phyloP scores from a whole-genome alignment of 2,329 filamentous ascomycete species.

The Pseudohalonectria lignicola region DNA sequence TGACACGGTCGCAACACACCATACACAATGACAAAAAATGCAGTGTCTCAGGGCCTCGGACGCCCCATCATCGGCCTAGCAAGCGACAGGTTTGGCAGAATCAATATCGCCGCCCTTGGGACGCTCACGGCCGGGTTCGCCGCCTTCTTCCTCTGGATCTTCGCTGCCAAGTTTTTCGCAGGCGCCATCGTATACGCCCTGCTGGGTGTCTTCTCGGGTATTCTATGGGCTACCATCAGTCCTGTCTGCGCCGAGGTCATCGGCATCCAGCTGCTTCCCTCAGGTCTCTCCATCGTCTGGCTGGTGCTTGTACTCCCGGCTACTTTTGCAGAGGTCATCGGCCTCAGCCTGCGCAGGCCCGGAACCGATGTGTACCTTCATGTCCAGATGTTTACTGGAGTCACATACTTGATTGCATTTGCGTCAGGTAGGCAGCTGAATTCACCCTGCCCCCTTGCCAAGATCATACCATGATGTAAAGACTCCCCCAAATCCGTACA shows the following conservation, averaged over 20 bases:
- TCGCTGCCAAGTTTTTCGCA: constrained; percentile 50
- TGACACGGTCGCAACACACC: background rate
- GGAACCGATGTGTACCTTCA: constrained; percentile 35
- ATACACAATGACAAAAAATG: no score
- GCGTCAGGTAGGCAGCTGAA: constrained; percentile 23
- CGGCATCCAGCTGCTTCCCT: constrained; percentile 56
- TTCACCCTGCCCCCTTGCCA: no score
- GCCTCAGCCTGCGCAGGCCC: constrained; percentile 37
- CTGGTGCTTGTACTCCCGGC: constrained; percentile 58
- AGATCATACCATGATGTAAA: no score
- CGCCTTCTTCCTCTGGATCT: constrained; percentile 62
- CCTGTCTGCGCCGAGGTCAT: constrained; percentile 67
- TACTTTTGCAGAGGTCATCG: constrained; percentile 58
- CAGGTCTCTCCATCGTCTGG: constrained; percentile 61
- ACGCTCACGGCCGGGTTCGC: constrained; percentile 55
- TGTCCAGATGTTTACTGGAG: constrained; percentile 46
- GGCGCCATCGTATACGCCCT: constrained; percentile 63
- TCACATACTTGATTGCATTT: constrained; percentile 47
- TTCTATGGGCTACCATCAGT: constrained; percentile 58
- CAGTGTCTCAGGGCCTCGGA: constrained; percentile 52
- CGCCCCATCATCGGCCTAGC: constrained; percentile 63
- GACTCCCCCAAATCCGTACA: no score
- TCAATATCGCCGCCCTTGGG: constrained; percentile 60
- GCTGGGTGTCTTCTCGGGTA: constrained; percentile 57
- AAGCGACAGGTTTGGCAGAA: constrained; percentile 56